Percentiles rank a stretch among this genome's conserved stretches.
Evolutionary conservation across 2,329 filamentous ascomycete species (phyloP).

Genomic region (Colletotrichum sp.): DNA sequence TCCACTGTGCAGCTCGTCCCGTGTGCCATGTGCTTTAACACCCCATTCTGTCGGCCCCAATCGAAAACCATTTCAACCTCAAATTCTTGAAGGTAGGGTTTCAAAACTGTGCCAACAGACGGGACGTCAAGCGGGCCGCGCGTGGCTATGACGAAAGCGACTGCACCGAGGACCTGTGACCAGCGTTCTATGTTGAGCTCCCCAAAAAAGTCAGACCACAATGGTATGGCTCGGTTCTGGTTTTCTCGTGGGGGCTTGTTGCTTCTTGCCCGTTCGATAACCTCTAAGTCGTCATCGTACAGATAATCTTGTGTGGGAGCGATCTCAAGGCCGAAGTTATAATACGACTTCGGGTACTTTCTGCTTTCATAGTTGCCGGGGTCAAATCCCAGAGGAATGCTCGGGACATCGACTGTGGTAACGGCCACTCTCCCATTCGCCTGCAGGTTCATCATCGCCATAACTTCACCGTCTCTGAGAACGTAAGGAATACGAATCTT

Average conservation of each 20-base stretch:
- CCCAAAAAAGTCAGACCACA: constrained; percentile 76
- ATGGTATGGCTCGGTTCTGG: constrained; percentile 60
- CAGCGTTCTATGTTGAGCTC: constrained; percentile 64
- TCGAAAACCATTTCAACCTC: constrained; percentile 63
- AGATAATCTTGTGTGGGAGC: constrained; percentile 64
- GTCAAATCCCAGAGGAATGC: constrained; percentile 73
- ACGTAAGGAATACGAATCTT: constrained; percentile 57
- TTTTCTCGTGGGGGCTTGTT: constrained; percentile 48
- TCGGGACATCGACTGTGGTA: constrained; percentile 58
- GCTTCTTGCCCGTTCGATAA: constrained; percentile 38
- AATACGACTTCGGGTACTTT: constrained; percentile 68
- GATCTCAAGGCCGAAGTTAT: constrained; percentile 68
- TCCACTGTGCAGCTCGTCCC: constrained; percentile 50
- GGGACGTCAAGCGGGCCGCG: constrained; percentile 61
- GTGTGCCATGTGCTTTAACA: constrained; percentile 48
- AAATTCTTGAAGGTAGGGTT: constrained; percentile 65
- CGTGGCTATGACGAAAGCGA: constrained; percentile 67
- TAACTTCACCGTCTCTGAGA: constrained; percentile 68
- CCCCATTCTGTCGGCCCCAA: constrained; percentile 62
- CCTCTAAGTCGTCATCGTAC: constrained; percentile 55
- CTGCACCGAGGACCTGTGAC: constrained; percentile 66
- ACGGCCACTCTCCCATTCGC: constrained; percentile 62
- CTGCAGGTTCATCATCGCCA: constrained; percentile 71
- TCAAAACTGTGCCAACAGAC: constrained; percentile 60
- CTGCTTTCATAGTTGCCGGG: constrained; percentile 75